Evolutionary conservation across 345 rosid genomes (phyloP), one percentile per base, ranked within the genome.

Genomic region (Eucalyptus curtisii): DNA sequence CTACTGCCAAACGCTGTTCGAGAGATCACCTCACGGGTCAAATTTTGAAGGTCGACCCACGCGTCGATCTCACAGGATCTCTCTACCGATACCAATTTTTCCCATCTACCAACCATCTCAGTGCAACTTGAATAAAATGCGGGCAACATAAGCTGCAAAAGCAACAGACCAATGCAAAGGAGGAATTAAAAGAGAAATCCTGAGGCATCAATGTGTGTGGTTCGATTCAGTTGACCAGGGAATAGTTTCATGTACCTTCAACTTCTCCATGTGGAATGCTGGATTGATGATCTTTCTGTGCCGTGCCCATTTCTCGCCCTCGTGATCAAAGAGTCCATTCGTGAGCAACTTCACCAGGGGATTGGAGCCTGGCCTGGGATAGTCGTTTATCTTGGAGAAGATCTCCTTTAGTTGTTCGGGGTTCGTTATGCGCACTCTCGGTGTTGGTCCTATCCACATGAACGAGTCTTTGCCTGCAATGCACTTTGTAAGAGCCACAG

Each of bases 1-100:
- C 84, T 92, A 86, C 91, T 92, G 27, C 95, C 90, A 59, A 93
- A 93, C 47, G 95, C 92, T 24, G 93, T 91, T 53, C 91, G 92
- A 57, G 95, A 93, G 49, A 93, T 93, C 76, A 88, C 93, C 86
- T 92, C 95, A 37, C 86, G 40, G 1, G 95, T 90, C 88, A 93
- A 50, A 85, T 85, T 90, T 48, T 52, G 68, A 86, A 93, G 87
- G 59, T 86, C 88, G 14, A 92, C 94, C 94, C 93, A 93, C 24
- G 89, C 91, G 82, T 92, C 93, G 20, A 93, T 42, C 89, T 93
- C 93, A 2, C 90, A 88, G 1, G 90, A 91, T 64, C 89, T 91
- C 15, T 90, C 86, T 4, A 42, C 59, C 11, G 88, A 90, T 16
- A 87, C 86, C 85, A 93, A 53, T 61, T 88, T 76, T 47, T 90